Conservation (phyloP, 768 basidiomycete genomes). For the Kwoniella mangroviensis region DNA sequence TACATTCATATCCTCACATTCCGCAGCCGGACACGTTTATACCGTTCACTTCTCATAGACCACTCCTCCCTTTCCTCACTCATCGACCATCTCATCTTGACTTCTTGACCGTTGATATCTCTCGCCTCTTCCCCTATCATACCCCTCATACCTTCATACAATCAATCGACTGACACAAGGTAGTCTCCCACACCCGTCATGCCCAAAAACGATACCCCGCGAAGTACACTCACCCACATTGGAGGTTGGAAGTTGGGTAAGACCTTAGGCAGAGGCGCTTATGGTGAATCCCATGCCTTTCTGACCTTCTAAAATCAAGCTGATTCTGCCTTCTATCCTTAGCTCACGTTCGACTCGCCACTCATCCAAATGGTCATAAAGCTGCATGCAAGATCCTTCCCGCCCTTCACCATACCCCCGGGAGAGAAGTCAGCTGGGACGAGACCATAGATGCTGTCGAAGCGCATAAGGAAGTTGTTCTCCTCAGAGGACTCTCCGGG, state of each 20-base stretch:
- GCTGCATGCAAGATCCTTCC: constrained; percentile 57
- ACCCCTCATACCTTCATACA: constrained; percentile 1
- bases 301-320: not conserved
- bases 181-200: constrained; percentile 2
- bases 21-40: too few relatives aligned
- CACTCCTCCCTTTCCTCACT: not conserved
- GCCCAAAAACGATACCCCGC: constrained; percentile 38
- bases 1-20: not conserved
- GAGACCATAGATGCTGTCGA: constrained; percentile 51
- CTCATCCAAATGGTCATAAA: constrained; percentile 42
- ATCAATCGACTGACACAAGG: not conserved
- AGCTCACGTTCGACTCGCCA: constrained; percentile 55
- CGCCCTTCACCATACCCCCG: constrained; percentile 35
- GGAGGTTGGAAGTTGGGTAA: constrained; percentile 51
- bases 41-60: too few relatives aligned
- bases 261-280: constrained; percentile 54
- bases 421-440: constrained; percentile 38
- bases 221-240: constrained; percentile 45
- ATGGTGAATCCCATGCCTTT: constrained; percentile 39
- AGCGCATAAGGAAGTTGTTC: constrained; percentile 54
- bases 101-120: not conserved
- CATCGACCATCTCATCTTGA: not conserved
- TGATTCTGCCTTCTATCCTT: constrained; percentile 1
- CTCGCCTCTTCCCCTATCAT: not conserved
- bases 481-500: constrained; percentile 49